phyloP scores from a whole-genome alignment of 805 yeast genomes.

The Zygoascus tannicola region DNA sequence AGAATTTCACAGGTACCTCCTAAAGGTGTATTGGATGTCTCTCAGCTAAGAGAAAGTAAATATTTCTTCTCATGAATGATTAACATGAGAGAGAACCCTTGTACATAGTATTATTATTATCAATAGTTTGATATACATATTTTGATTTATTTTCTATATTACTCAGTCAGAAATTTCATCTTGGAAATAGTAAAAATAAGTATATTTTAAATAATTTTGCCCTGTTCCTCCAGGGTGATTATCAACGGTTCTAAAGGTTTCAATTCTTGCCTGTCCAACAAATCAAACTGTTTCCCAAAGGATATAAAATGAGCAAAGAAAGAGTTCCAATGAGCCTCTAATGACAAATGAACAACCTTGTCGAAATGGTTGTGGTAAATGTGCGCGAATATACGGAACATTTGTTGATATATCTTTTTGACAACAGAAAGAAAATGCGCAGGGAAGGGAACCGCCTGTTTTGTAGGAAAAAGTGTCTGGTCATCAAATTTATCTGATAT shows the following conservation, averaged over 20 bases:
- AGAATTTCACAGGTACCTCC: conserved; percentile 63
- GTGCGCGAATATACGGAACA: conserved; percentile 94
- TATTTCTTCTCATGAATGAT: conserved; percentile 69
- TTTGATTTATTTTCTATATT: no score
- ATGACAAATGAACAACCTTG: conserved; percentile 76
- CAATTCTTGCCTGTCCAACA: conserved; percentile 71
- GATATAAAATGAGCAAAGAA: conserved; percentile 91
- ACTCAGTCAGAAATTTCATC: no score
- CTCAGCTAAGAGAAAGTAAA: conserved; percentile 55
- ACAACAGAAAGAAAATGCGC: conserved; percentile 73
- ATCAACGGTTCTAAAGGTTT: conserved; percentile 72
- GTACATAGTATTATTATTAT: neutral
- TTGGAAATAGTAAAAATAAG: conserved; percentile 1
- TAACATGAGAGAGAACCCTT: no score
- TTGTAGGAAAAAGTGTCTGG: conserved; percentile 85
- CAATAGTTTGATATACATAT: no score
- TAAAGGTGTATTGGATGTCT: conserved; percentile 78
- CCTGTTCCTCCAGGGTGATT: conserved; percentile 73
- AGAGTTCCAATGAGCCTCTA: conserved; percentile 98
- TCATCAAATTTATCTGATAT: conserved; percentile 80
- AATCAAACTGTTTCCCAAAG: conserved; percentile 72
- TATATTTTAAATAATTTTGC: conserved; percentile 43
- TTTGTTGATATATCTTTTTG: conserved; percentile 79
- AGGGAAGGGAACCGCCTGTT: conserved; percentile 81
- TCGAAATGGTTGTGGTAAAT: conserved; percentile 93